phyloP scores from a whole-genome alignment of 371 early-diverging fungal genomes.

The Actinomortierella wolfii region DNA sequence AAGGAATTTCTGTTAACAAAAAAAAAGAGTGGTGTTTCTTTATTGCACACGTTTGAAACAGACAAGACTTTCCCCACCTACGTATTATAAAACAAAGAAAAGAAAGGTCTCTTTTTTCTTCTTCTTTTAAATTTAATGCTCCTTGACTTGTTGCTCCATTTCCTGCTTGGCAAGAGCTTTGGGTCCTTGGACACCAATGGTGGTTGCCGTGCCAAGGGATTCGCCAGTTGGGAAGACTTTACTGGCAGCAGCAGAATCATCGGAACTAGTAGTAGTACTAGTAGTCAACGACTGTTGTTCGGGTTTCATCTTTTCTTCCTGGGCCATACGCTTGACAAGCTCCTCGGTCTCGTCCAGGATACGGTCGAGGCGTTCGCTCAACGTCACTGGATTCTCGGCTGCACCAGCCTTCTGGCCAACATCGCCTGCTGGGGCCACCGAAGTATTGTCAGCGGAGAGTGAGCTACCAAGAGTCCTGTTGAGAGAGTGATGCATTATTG shows the following conservation, averaged over 20 bases:
- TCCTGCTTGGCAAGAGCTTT: neutral
- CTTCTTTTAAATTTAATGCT: neutral
- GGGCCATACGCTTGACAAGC: neutral
- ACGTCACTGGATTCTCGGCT: neutral
- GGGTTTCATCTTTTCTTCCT: neutral
- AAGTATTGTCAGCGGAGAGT: neutral
- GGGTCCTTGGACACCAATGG: neutral
- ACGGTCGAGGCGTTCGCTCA: neutral
- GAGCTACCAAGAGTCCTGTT: neutral
- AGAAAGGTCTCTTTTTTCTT: neutral
- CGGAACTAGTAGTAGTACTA: no score
- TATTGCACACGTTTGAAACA: no score
- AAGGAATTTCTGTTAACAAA: neutral
- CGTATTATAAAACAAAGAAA: neutral
- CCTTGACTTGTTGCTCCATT: neutral
- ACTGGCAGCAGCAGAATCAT: no score
- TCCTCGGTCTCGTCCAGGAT: conserved; percentile 6
- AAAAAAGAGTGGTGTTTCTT: no score
- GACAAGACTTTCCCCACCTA: no score
- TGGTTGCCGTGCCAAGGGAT: neutral
- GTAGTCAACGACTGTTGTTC: no score
- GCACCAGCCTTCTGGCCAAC: neutral
- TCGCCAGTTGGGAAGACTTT: no score
- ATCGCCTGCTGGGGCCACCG: neutral
- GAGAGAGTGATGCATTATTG: neutral